Evolutionary conservation across 1,139 yeast species (phyloP).

Genomic region (Geotrichum citri-aurantii): DNA sequence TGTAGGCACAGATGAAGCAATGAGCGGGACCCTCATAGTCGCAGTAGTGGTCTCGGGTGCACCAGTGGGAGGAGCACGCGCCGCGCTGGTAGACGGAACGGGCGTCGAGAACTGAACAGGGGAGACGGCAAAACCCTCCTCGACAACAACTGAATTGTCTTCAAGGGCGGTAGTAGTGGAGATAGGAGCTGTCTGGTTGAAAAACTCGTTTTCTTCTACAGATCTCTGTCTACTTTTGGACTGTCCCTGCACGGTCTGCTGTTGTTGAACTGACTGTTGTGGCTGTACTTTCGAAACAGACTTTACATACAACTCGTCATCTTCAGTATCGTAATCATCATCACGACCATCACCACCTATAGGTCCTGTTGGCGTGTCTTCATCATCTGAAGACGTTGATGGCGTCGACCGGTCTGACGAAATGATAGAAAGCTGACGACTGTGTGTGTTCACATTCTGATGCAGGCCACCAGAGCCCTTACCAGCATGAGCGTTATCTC

Average conservation of each 20-base stretch:
- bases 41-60: background rate
- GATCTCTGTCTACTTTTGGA: background rate
- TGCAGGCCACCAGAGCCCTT: conserved; percentile 11
- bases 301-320: background rate
- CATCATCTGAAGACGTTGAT: background rate
- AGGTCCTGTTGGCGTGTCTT: background rate
- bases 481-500: background rate
- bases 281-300: background rate
- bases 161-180: background rate
- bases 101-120: background rate
- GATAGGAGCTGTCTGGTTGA: background rate
- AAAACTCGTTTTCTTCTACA: background rate
- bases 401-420: conserved; percentile 24
- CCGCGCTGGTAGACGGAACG: background rate
- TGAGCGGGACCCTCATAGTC: background rate
- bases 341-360: background rate
- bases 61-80: background rate
- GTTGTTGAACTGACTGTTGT: background rate
- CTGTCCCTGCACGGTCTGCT: background rate
- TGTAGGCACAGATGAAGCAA: background rate
- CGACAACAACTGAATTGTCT: too few relatives aligned
- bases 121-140: too few relatives aligned
- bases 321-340: background rate
- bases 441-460: conserved; percentile 17
- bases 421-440: conserved; percentile 25